Conservation (phyloP, 371 early-diverging fungal species). For the Apophysomyces variabilis region DNA sequence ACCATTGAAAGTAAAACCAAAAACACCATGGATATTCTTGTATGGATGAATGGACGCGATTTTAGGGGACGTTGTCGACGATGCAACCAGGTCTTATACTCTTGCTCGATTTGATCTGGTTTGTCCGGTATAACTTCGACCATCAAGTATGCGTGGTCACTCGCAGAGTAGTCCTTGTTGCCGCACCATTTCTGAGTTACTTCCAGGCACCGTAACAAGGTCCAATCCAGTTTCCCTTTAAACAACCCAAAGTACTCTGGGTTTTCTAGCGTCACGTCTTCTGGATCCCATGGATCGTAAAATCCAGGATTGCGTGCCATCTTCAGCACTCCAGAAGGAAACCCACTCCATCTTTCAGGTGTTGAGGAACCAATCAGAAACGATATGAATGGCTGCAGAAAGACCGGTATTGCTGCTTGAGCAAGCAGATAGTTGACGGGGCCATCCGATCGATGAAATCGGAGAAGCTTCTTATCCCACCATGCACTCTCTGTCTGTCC, state of each 20-base stretch:
- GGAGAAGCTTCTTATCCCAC: constrained; percentile 66
- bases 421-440: constrained; percentile 50
- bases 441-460: constrained; percentile 47
- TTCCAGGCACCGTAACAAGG: constrained; percentile 65
- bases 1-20: neutral
- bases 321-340: constrained; percentile 48
- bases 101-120: constrained; percentile 15
- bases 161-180: constrained; percentile 67
- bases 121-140: constrained; percentile 56
- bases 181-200: constrained; percentile 58
- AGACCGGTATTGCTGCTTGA: constrained; percentile 37
- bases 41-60: neutral
- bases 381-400: constrained; percentile 14
- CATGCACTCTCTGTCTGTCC: constrained; percentile 76
- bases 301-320: constrained; percentile 76
- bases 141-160: constrained; percentile 79
- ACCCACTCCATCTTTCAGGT: constrained; percentile 41
- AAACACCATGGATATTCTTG: neutral
- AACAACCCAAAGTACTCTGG: constrained; percentile 66
- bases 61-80: constrained; percentile 8
- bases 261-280: constrained; percentile 70
- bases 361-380: constrained; percentile 1
- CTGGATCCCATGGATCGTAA: constrained; percentile 71
- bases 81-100: constrained; percentile 16
- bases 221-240: constrained; percentile 81